Conservation (phyloP, 1,139 yeast species). For the Geotrichum carabidarum region DNA sequence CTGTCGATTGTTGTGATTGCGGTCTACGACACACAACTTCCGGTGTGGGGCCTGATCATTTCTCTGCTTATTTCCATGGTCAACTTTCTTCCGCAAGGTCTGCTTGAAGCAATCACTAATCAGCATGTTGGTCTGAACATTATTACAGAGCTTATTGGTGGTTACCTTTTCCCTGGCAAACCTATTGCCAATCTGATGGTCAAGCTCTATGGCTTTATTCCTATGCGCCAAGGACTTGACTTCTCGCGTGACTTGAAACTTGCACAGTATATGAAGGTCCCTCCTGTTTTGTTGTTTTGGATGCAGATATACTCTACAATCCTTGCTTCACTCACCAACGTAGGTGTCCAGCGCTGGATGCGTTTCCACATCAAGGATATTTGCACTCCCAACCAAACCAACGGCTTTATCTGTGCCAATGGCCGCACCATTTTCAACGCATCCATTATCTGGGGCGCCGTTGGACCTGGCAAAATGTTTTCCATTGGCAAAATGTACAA, state of each 20-base stretch:
- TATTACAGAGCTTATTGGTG: slow-evolving; percentile 47
- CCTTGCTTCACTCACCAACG: slow-evolving; percentile 34
- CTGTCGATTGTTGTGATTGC: slow-evolving; percentile 40
- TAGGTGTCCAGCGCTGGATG: slow-evolving; percentile 42
- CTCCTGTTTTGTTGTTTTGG: slow-evolving; percentile 40
- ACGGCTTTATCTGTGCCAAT: slow-evolving; percentile 44
- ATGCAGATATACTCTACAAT: slow-evolving; percentile 42
- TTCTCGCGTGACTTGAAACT: slow-evolving; percentile 46
- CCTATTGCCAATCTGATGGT: slow-evolving; percentile 48
- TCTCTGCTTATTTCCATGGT: slow-evolving; percentile 44
- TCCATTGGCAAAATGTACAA: slow-evolving; percentile 33
- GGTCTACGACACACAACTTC: slow-evolving; percentile 40
- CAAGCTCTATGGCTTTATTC: slow-evolving; percentile 48
- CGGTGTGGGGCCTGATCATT: slow-evolving; percentile 49
- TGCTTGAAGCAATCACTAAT: slow-evolving; percentile 46
- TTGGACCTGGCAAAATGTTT: slow-evolving; percentile 48
- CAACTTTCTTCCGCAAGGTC: slow-evolving; percentile 46
- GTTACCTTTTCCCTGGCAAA: slow-evolving; percentile 49
- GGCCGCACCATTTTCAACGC: slow-evolving; percentile 44
- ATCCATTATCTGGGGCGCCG: slow-evolving; percentile 53
- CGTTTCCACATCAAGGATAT: slow-evolving; percentile 42
- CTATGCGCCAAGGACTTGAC: slow-evolving; percentile 47
- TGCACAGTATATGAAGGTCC: slow-evolving; percentile 44
- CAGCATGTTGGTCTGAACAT: slow-evolving; percentile 46
- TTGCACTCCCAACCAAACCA: slow-evolving; percentile 42